phyloP scores from a whole-genome alignment of 2,329 filamentous ascomycete genomes.

The Neonectria magnoliae region DNA sequence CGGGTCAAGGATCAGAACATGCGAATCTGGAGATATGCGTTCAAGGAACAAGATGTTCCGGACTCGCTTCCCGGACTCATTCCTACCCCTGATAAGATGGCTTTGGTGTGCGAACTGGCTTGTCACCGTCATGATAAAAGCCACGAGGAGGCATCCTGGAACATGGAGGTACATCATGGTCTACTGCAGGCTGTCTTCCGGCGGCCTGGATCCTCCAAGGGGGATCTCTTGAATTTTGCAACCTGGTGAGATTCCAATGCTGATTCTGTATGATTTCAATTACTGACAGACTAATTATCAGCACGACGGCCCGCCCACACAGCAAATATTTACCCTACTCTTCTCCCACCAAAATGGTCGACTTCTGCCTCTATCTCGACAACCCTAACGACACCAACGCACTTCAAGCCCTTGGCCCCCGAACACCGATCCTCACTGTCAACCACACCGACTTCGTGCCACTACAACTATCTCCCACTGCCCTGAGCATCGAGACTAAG shows the following conservation, averaged over 20 bases:
- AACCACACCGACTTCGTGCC: conserved; percentile 10
- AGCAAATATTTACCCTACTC: background rate
- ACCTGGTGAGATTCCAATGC: conserved; percentile 9
- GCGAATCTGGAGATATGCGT: conserved; percentile 25
- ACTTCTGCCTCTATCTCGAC: conserved; percentile 5
- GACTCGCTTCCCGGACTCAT: conserved; percentile 25
- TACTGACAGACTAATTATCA: background rate
- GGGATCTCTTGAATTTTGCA: conserved; percentile 12
- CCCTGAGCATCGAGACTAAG: conserved; percentile 8
- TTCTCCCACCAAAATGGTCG: background rate
- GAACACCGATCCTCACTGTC: background rate
- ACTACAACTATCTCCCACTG: background rate
- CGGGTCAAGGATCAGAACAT: background rate
- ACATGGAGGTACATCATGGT: conserved; percentile 33
- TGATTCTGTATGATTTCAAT: background rate
- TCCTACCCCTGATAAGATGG: conserved; percentile 18
- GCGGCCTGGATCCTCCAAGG: background rate
- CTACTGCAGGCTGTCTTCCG: conserved; percentile 20
- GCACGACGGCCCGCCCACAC: conserved; percentile 9
- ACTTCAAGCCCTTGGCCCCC: background rate
- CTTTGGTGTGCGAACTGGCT: conserved; percentile 13
- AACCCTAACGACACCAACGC: background rate
- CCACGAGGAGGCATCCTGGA: conserved; percentile 29
- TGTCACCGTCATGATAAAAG: conserved; percentile 21
- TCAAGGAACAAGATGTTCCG: background rate